Base-by-base conservation (phyloP, 1,139 yeast species). In the Kurtzmaniella natalensis region DNA sequence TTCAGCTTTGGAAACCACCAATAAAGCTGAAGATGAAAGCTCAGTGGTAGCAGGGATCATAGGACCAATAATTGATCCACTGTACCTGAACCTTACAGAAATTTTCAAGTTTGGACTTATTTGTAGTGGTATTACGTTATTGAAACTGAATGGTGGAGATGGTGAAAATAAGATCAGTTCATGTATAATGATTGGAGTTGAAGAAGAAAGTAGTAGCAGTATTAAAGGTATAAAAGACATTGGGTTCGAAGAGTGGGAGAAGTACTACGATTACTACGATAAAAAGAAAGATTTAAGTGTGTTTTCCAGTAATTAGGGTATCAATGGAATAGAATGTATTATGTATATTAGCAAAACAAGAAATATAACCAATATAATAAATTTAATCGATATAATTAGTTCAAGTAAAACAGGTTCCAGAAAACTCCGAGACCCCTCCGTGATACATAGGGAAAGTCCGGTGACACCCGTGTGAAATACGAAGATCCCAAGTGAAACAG, bases 91-190 rank as follows among this genome's bases (percentile, higher is more conserved):
- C 39, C 62, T 76, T 45, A 68, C 75, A 4, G 77, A 73, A 34
- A 75, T 76, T 4, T 72, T 77, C 51, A 72, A 70, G 37, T 62
- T 71, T 41, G 84, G 83, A 2, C 61, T 78, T 36, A 70, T 78
- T 6, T 75, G 81, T 43, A 72, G 81, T 38, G 81, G 76, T 3
- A 72, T 78, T 24, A 70, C 80, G 4, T 72, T 67, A 43, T 60
- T 76, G 39, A 74, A 73, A 38, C 52, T 68, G 10, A 58, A 55
- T 31, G 50, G 53, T 36, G 53, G 47, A 31, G 65, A 59, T 23
- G 51, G 49, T 7, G 10, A 50, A 9, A 39, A 41, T 7, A 45
- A 43, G 28, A 55, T 67, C 50, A 51, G 57, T 30, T 55, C 55
- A 35, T 66, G 72, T 43, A 43, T 65, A 18, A 64, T 69, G 54